phyloP scores from a whole-genome alignment of 148 eudicot genomes.

The Dysphania ambrosioides region DNA sequence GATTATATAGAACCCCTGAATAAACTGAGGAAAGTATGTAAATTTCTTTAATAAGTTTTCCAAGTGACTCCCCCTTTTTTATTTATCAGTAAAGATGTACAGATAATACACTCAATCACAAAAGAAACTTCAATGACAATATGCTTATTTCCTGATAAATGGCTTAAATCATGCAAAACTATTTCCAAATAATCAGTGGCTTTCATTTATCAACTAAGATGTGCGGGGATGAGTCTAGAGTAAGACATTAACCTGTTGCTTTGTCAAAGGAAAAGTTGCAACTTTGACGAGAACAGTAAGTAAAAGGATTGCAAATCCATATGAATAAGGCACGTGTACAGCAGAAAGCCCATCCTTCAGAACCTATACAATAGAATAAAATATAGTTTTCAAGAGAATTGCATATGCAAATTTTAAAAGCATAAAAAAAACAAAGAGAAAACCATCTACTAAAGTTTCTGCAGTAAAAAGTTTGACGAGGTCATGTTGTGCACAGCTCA shows the following conservation, averaged over 20 bases:
- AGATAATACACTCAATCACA: too few relatives aligned
- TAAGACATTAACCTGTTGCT: constrained; percentile 60
- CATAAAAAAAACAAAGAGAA: neutral
- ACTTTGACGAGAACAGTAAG: constrained; percentile 74
- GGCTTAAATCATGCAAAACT: too few relatives aligned
- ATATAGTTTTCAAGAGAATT: neutral
- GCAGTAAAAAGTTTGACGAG: neutral
- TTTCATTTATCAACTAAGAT: neutral
- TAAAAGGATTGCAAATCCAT: constrained; percentile 86
- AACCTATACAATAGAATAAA: constrained; percentile 38
- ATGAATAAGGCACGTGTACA: constrained; percentile 77
- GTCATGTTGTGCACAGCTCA: neutral
- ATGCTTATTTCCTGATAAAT: too few relatives aligned
- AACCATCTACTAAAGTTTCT: neutral
- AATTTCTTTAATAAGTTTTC: too few relatives aligned
- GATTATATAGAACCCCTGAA: neutral
- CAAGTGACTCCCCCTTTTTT: too few relatives aligned
- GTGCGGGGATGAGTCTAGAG: neutral
- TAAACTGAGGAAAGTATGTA: neutral
- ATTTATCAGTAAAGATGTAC: too few relatives aligned
- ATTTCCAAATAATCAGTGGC: too few relatives aligned
- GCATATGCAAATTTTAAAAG: neutral
- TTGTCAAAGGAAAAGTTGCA: constrained; percentile 76
- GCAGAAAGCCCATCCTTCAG: constrained; percentile 67
- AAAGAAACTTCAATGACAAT: too few relatives aligned